These are phyloP conservation scores for Syzygium jambos DNA, from an alignment of 345 rosid species.

Conservation along the genomic window DNA sequence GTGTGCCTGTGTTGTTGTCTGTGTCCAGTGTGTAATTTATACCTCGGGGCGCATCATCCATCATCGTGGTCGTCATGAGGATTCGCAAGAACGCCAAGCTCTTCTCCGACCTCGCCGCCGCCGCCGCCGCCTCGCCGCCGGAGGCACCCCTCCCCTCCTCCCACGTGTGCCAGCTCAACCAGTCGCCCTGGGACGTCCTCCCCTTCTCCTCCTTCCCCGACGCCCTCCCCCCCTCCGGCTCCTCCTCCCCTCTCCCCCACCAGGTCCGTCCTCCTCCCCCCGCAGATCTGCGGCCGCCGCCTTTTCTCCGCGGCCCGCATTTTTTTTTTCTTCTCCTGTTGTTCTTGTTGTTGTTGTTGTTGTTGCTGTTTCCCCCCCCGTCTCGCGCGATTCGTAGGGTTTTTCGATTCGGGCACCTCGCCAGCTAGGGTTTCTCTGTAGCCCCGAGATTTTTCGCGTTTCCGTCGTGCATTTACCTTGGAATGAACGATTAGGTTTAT, in stretches of 20 bases:
- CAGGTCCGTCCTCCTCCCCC: slow-evolving; percentile 17
- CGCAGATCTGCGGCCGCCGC: slow-evolving; percentile 25
- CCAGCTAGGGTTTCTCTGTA: slow-evolving; percentile 35
- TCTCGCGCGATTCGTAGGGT: neutral
- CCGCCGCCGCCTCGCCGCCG: slow-evolving; percentile 21
- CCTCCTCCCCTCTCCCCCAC: slow-evolving; percentile 6
- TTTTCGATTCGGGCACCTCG: slow-evolving; percentile 21
- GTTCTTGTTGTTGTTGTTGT: neutral
- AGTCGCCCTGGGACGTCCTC: slow-evolving; percentile 98
- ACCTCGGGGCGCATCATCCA: neutral
- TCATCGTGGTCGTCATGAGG: slow-evolving; percentile 38
- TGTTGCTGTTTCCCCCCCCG: too few relatives aligned
- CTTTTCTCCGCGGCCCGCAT: slow-evolving; percentile 2
- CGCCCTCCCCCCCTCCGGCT: neutral
- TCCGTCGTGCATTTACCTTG: neutral
- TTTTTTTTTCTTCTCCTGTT: neutral
- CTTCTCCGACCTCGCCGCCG: slow-evolving; percentile 24
- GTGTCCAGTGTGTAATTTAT: neutral
- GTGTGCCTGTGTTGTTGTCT: neutral
- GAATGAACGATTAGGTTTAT: slow-evolving; percentile 41
- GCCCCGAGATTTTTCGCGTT: slow-evolving; percentile 15
- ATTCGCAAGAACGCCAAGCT: slow-evolving; percentile 82
- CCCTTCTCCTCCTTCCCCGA: slow-evolving; percentile 21
- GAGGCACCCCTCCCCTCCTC: slow-evolving; percentile 28
- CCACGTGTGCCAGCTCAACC: slow-evolving; percentile 85